Conservation (phyloP, 164 flowering plant species). For the Dillenia turbinata region DNA sequence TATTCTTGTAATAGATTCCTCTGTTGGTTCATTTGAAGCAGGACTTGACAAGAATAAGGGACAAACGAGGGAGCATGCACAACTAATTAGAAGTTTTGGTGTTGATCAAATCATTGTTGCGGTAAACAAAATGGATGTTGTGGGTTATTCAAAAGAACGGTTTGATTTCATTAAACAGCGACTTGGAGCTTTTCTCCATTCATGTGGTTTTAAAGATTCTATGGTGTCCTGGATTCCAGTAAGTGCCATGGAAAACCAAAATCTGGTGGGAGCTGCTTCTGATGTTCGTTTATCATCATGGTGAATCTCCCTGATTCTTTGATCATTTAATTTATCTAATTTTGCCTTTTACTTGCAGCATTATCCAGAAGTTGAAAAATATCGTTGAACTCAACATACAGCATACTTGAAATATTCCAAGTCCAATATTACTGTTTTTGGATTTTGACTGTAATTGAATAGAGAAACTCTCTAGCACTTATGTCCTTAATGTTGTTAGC, state of each 20-base stretch:
- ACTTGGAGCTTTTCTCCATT: constrained; percentile 72
- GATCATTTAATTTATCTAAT: too few species aligned
- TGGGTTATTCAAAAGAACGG: constrained; percentile 76
- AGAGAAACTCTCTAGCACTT: not conserved
- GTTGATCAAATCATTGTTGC: constrained; percentile 90
- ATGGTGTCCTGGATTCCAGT: constrained; percentile 75
- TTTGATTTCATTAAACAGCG: constrained; percentile 66
- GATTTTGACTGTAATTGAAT: too few species aligned
- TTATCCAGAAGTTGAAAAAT: too few species aligned
- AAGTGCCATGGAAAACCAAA: constrained; percentile 93
- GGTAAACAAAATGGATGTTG: constrained; percentile 91
- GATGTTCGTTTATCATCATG: constrained; percentile 71
- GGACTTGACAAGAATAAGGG: constrained; percentile 78
- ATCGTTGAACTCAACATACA: too few species aligned
- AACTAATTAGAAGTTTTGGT: constrained; percentile 93
- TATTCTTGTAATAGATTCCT: constrained; percentile 90
- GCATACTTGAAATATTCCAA: too few species aligned
- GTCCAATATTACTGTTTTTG: too few species aligned
- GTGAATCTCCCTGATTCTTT: constrained; percentile 29
- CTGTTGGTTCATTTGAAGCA: constrained; percentile 84
- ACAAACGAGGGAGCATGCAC: constrained; percentile 95
- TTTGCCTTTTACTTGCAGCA: too few species aligned
- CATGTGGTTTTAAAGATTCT: constrained; percentile 81
- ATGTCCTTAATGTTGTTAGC: not conserved
- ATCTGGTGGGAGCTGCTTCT: constrained; percentile 65